Conservation (phyloP, 257 asterid species). For the Nicotiana benthamiana region DNA sequence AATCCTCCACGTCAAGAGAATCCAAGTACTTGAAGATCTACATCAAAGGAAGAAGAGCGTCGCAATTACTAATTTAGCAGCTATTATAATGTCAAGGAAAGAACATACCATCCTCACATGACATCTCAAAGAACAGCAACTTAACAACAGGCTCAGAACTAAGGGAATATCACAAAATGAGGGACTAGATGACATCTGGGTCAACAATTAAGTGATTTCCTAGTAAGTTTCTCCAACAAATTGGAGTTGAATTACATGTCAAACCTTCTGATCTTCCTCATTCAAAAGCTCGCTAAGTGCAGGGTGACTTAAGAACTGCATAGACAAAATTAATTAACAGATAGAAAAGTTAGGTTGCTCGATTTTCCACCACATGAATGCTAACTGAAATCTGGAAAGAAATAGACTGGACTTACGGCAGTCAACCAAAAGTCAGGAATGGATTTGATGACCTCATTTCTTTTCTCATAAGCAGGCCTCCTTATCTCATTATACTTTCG, state of each 20-base stretch:
- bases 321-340: not conserved
- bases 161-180: not conserved
- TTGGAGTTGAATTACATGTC: not conserved
- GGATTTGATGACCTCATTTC: slow-evolving; percentile 31
- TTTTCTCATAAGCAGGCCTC: slow-evolving; percentile 36
- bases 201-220: not conserved
- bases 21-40: slow-evolving; percentile 47
- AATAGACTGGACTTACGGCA: slow-evolving; percentile 28
- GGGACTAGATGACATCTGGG: not conserved
- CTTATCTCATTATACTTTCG: slow-evolving; percentile 32
- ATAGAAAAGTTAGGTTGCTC: not conserved
- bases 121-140: not conserved
- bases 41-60: not conserved
- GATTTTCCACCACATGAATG: not conserved
- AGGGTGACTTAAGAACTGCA: slow-evolving; percentile 58
- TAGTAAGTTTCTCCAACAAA: slow-evolving; percentile 6
- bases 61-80: not conserved
- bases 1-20: slow-evolving; percentile 51
- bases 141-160: not conserved
- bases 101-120: not conserved
- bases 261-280: slow-evolving; percentile 43
- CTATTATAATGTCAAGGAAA: not conserved
- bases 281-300: slow-evolving; percentile 37
- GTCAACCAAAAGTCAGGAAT: slow-evolving; percentile 58
- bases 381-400: slow-evolving; percentile 6